Evolutionary conservation across 1,284 basidiomycete species (phyloP), one percentile per base, ranked within the genome.

Genomic region (Ceratobasidium sp.): DNA sequence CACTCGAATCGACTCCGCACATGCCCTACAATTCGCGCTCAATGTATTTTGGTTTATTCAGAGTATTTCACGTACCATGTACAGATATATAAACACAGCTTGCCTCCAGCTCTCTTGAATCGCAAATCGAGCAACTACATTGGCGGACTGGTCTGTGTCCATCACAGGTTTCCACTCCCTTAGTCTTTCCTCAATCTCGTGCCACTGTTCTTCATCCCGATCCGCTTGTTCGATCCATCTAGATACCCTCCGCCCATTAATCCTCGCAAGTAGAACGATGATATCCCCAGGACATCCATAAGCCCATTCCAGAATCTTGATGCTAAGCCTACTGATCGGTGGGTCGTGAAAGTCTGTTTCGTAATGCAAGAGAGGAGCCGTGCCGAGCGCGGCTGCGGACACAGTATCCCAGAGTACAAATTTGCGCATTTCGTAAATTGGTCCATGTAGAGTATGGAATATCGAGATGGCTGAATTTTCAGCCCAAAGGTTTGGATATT

Each of bases 71-170:
- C 69, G 15, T 10, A 73, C 69, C 69, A 73, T 73, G 57, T 73
- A 73, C 15, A 61, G 10, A 40, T 73, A 73, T 23, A 73, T 73
- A 4, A 46, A 61, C 1, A 26, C 57, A 10, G 42, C 69, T 12
- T 73, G 69, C 26, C 69, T 38, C 69, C 69, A 73, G n/a, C 52
- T 57, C 46, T 73, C 69, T 23, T 73, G 69, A 33, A 73, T 26
- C 23, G 69, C 69, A 9, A 73, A 50, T 15, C 69, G n/a, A 13
- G 15, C 26, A 33, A 73, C 26, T 23, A 23, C 23, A 23, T 56
- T 48, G 0, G 26, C 15, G 23, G 69, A 46, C 4, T 28, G 33
- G n/a, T 61, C 69, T 4, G 23, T 7, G 28, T 61, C 69, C 12
- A 73, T 28, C 3, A 12, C 40, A 20, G 69, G 56, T 15, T 23